Base-by-base conservation (phyloP, 1,284 basidiomycete species). In the Ceratobasidium sp. region DNA sequence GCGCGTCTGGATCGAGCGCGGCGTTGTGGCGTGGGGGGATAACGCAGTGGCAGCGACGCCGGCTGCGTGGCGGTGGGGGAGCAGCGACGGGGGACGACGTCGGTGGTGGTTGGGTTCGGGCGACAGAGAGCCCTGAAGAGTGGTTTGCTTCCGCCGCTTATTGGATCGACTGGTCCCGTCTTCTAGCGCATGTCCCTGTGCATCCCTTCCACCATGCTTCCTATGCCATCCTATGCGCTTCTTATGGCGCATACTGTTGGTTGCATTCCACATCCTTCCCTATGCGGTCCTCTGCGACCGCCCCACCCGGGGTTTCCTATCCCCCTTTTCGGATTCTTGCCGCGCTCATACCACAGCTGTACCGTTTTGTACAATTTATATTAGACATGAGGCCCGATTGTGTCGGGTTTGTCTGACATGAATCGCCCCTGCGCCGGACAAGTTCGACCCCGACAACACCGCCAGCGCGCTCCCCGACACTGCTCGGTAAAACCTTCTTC, bases 91-190 rank as follows among this genome's bases (percentile, higher is more conserved):
- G 41, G 36, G 41, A 51, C 24, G 59, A 11, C 36, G 36, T 41
- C 36, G 36, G 36, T 62, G 59, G 59, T 62, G 59, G 59, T 62
- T 44, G 45, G 41, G 59, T 45, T 62, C 33, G 59, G 17, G 19
- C 59, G 36, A 41, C 36, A 41, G 36, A 41, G 36, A 41, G 36
- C 36, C 36, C 36, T 41, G 36, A 41, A 41, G 36, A 41, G 59
- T 41, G 53, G 59, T 62, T 62, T 62, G 59, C 59, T n/a, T 62
- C 59, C 59, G 59, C 59, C 41, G 45, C 36, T 62, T 36, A 62
- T 33, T 22, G 59, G 33, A 22, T 36, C 14, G 31, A 41, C 36
- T 44, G 45, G 45, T 44, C 59, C 59, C 59, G 59, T 45, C 59
- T 62, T 62, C 59, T 62, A 62, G 59, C 15, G 36, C n/a, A 15